phyloP scores from a whole-genome alignment of 2,329 filamentous ascomycete genomes.

The Hypoxylon rubiginosum region DNA sequence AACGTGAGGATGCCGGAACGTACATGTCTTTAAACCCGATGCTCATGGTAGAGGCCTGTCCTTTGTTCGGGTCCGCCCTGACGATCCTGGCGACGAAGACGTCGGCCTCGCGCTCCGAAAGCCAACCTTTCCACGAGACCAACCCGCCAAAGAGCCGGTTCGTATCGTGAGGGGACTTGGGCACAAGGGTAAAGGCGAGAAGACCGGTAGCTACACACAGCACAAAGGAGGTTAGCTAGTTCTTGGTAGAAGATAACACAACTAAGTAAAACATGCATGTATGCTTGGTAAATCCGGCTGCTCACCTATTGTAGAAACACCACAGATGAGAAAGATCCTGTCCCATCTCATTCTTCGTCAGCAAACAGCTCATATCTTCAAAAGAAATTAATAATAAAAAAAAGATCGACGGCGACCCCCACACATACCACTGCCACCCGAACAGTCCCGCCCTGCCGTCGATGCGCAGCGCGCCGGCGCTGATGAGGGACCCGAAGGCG shows the following conservation, averaged over 20 bases:
- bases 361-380: too few species aligned
- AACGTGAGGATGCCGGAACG: slow-evolving; percentile 3
- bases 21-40: slow-evolving; percentile 41
- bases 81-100: slow-evolving; percentile 41
- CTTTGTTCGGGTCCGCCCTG: slow-evolving; percentile 39
- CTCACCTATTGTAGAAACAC: slow-evolving; percentile 42
- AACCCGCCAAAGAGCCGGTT: slow-evolving; percentile 39
- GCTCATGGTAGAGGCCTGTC: slow-evolving; percentile 39
- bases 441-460: slow-evolving; percentile 27
- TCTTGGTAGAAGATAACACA: too few species aligned
- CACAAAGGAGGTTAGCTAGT: too few species aligned
- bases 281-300: too few species aligned
- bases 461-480: slow-evolving; percentile 37
- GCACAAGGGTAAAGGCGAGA: slow-evolving; percentile 39
- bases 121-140: slow-evolving; percentile 36
- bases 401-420: too few species aligned
- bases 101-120: slow-evolving; percentile 42
- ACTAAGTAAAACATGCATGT: too few species aligned
- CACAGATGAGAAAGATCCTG: slow-evolving; percentile 45
- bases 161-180: slow-evolving; percentile 41
- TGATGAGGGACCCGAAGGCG: slow-evolving; percentile 42
- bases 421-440: slow-evolving; percentile 38
- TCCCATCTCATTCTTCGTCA: too few species aligned
- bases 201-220: slow-evolving; percentile 39
- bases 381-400: too few species aligned